Base-by-base conservation (phyloP, 2,329 filamentous ascomycete genomes). In the Exophiala xenobiotica region DNA sequence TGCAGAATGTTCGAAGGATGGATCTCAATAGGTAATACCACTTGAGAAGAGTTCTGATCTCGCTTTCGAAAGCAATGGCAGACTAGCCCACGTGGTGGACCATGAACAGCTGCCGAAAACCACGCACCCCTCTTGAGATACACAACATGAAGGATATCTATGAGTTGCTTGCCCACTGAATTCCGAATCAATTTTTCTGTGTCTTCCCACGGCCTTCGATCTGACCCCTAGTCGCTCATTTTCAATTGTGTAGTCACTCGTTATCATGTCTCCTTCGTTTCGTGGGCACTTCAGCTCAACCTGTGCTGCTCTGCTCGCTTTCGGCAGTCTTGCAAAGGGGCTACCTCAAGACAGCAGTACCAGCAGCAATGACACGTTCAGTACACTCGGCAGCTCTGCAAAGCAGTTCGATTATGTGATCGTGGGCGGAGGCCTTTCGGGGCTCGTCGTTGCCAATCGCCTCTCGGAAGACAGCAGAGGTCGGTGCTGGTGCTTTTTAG, bases 391-490 rank as follows among this genome's bases (percentile, higher is more conserved):
- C 43, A 19, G 43, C 29, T 35, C 27, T 20, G 29, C 29, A 6
- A 2, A 24, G 18, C 24, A 16, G 12, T 63, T 55, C 27, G 65
- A 67, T 55, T 68, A 68, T 53, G 49, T 68, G 18, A 62, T 68
- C 39, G 64, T 62, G 16, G 65, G 65, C 7, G 63, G 65, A 39
- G 65, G 65, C 19, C 19, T 64, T 41, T 58, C 64, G 2, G 65
- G 65, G 16, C 53, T 68, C 3, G 64, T 63, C 2, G 47, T 62
- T 20, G 62, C 65, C 8, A 59, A 54, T 22, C 51, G 57, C 6
- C 57, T 67, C 11, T 55, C 58, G 1, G 62, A 64, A 43, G 54
- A 54, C 31, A 12, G 20, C 23, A 40, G 27, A 19, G 33, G 43
- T 41, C n/a, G 40, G 2, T 24, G 22, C 20, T 24, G 26, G 8